Base-by-base conservation (phyloP, 2,329 filamentous ascomycete genomes). In the Colletotrichum sp. region DNA sequence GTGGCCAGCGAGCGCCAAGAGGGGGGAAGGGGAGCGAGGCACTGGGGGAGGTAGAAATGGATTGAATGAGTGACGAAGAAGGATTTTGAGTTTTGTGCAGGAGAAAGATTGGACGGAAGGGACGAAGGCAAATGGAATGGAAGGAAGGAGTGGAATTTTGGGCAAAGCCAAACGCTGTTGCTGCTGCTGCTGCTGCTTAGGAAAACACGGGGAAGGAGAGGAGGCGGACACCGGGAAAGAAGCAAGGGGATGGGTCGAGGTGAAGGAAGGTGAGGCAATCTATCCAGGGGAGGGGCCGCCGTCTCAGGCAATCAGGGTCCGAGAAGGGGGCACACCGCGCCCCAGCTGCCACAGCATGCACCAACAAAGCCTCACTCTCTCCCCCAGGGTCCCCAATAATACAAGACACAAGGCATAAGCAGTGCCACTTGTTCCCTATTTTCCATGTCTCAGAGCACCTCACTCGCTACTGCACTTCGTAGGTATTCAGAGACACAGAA, bases 181-280 rank as follows among this genome's bases (percentile, higher is more conserved):
- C 38, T 43, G 38, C 38, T 48, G 36, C 36, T 38, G 36, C 38
- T 43, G 18, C 18, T 48, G 18, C 18, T n/a, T 24, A 24, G 24
- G 70, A 75, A 73, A 73, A 65, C 73, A 73, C 64, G 73, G 73
- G 73, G 73, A 75, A 75, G 38, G 58, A 65, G 68, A 34, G 66
- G 55, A 48, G 38, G 36, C 58, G 57, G 67, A 38, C 52, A 34
- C n/a, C 21, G 28, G 68, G 67, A 69, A 71, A 43, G 64, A 34
- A 73, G 58, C 24, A 52, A 32, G 38, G 36, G 32, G 18, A 13
- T 7, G n/a, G 16, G 18, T 48, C 38, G 38, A n/a, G 67, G 67
- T 30, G 34, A 43, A 68, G 38, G 63, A 68, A 75, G 70, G 73
- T 43, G 73, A 75, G 34, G 70, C 64, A 75, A 36, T 55, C 72